Evolutionary conservation across 257 asterid genomes (phyloP).

Genomic region (Marsdenia floribunda): DNA sequence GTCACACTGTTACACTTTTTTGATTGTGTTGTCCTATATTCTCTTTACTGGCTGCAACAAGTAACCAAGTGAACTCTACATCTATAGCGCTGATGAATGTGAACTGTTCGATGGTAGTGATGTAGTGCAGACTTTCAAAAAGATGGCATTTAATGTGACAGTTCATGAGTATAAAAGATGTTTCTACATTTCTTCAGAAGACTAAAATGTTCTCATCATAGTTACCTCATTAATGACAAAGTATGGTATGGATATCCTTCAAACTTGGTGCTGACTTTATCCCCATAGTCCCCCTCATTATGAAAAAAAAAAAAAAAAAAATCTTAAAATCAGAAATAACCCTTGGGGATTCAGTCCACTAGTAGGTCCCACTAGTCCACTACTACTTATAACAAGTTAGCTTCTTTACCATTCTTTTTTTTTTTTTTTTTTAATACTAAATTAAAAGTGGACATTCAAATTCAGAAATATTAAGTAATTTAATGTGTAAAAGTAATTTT

Average conservation of each 20-base stretch:
- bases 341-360: neutral
- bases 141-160: neutral
- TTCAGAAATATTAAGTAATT: too few relatives aligned
- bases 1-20: neutral
- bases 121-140: neutral
- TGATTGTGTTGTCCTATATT: too few relatives aligned
- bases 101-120: constrained; percentile 4
- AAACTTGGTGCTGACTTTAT: neutral
- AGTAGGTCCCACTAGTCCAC: neutral
- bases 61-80: neutral
- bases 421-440: too few relatives aligned
- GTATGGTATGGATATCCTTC: neutral
- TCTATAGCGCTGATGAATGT: neutral
- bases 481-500: too few relatives aligned
- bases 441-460: neutral
- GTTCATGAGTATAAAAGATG: neutral
- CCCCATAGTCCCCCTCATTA: neutral
- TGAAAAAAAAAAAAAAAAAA: too few relatives aligned
- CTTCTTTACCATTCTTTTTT: neutral
- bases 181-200: neutral
- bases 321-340: neutral
- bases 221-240: neutral
- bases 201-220: neutral
- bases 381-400: too few relatives aligned
- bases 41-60: neutral